Conservation (phyloP, 1,284 basidiomycete genomes). For the Ustilago lituana region DNA sequence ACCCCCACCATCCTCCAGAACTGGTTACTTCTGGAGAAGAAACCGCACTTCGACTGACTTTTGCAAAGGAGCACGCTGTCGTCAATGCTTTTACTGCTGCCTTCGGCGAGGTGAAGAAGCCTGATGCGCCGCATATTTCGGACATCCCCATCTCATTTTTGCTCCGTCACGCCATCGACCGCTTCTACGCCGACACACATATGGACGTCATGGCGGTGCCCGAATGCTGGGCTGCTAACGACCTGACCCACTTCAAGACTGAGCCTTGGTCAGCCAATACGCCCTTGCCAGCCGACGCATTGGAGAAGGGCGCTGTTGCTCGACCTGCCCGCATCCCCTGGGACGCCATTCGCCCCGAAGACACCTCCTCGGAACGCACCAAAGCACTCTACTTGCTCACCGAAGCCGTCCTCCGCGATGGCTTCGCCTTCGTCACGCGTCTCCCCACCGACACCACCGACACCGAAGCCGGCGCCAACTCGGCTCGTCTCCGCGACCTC, state of each 20-base stretch:
- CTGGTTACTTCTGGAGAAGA: slow-evolving; percentile 16
- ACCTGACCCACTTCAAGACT: slow-evolving; percentile 55
- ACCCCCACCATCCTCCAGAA: slow-evolving; percentile 63
- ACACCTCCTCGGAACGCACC: slow-evolving; percentile 8
- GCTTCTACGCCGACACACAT: slow-evolving; percentile 55
- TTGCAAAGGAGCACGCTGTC: slow-evolving; percentile 42
- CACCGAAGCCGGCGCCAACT: slow-evolving; percentile 28
- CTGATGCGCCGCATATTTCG: slow-evolving; percentile 42
- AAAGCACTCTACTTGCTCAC: slow-evolving; percentile 59
- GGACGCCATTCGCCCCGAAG: slow-evolving; percentile 33
- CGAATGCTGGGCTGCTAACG: slow-evolving; percentile 54
- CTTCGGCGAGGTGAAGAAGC: slow-evolving; percentile 30
- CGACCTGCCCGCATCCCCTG: slow-evolving; percentile 72
- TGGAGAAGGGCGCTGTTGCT: slow-evolving; percentile 64
- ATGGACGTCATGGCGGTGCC: slow-evolving; percentile 56
- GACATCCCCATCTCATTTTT: slow-evolving; percentile 69
- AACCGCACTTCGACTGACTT: slow-evolving; percentile 42
- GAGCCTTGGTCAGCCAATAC: slow-evolving; percentile 30
- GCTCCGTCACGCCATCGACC: slow-evolving; percentile 70
- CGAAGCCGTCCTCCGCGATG: slow-evolving; percentile 69
- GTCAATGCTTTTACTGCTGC: slow-evolving; percentile 57
- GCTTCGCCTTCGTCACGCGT: slow-evolving; percentile 71
- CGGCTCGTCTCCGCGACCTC: slow-evolving; percentile 43
- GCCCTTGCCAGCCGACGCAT: slow-evolving; percentile 1
- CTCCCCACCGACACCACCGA: slow-evolving; percentile 72